Evolutionary conservation across 169 alveolate genomes (phyloP), one percentile per base, ranked within the genome.

Genomic region (Cryptosporidium ubiquitum): DNA sequence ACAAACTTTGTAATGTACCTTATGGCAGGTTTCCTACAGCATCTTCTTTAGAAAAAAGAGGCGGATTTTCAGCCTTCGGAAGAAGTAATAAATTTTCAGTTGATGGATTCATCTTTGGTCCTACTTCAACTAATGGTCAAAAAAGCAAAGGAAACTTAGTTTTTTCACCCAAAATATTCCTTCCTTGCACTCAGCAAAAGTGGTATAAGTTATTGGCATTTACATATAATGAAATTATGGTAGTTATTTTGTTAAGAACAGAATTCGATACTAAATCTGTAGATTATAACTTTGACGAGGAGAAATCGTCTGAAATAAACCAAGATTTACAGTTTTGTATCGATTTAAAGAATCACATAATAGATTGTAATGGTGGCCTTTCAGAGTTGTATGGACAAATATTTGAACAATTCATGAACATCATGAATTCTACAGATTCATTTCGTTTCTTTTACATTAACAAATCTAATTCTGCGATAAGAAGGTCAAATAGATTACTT

Each of bases 401-500:
- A 9, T 14, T 61, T 39, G 64, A 79, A 20, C 89, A 79, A 26
- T 79, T 79, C 26, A 44, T 47, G 42, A 61, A 42, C 18, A 66
- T 79, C 5, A 79, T 79, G 89, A 79, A 79, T 79, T 58, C 40
- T 9, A 9, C 69, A 14, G 89, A 79, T 79, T 5, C 66, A 29
- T 61, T 37, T 37, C 60, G 89, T 33, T 79, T 79, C 37, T 79
- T 79, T 61, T 79, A 79, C 33, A 26, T 79, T 16, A 79, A 79
- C 29, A 79, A 40, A 5, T 44, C 75, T 10, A 79, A 79, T 61
- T 42, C 10, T 39, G 89, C 89, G 40, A 60, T 79, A 23, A 79
- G 89, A 42, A 79, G 89, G 39, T 79, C 89, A 14, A 79, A 79
- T 61, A 79, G 37, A 79, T 33, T 79, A 26, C 40, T 79, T 20